Evolutionary conservation across 73 alveolate genomes (phyloP), one percentile per base, ranked within the genome.

Genomic region (Uronychia binucleata): DNA sequence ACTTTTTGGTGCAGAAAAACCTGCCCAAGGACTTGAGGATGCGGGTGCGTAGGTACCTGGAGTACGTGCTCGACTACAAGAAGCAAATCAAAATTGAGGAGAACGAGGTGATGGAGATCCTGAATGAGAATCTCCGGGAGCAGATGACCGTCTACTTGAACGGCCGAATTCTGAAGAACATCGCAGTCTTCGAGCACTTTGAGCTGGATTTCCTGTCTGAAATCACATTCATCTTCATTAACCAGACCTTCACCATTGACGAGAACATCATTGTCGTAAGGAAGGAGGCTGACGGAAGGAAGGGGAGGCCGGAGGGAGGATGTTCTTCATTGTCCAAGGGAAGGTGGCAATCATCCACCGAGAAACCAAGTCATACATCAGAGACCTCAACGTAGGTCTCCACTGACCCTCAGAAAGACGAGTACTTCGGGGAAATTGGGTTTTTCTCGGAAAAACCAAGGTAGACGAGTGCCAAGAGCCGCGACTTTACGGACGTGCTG

Each of bases 391-490:
- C 19, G 67, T 46, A 46, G 19, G 67, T 11, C 5, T 46, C n/a
- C n/a, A 19, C 19, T 46, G n/a, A 11, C 67, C 19, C 67, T 28
- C 86, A 86, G 77, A 82, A 90, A 88, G 95, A 94, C 46, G 93
- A 90, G 25, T 92, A 88, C 57, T 96, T 96, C 88, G 99, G 99
- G 30, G 97, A 94, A 75, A 87, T 95, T 1, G 98, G 97, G 33
- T 96, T 96, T 77, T 96, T 93, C 84, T 84, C 97, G 19, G 93
- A 93, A 34, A 94, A 89, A 77, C 93, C 96, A 29, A 89, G 97
- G 75, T 79, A 90, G 33, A 89, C 97, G 27, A 82, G 97, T 0
- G 99, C 95, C 0, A 92, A 94, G 57, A 80, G 97, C 8, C 58
- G 93, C 34, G 98, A 96, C 84, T 95, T 96, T 75, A 96, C 94